These are phyloP conservation scores for Boletus bicolor DNA, from an alignment of 768 basidiomycete genomes.

Conservation along the genomic window DNA sequence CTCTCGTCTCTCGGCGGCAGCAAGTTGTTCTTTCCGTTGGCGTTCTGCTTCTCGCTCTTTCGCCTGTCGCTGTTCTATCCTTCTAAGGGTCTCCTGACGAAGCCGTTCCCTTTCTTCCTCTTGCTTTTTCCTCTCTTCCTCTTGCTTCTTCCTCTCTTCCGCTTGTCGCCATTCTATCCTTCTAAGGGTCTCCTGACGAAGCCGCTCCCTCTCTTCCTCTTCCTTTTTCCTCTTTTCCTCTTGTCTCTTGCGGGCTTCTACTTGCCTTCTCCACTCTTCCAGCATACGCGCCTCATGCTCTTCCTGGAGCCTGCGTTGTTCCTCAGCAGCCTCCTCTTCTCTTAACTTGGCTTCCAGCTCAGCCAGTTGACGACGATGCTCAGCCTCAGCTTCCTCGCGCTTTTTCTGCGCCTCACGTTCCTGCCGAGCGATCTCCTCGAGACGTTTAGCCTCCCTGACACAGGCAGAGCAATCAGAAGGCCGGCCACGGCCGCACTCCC, in stretches of 20 bases:
- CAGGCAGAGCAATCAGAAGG: constrained; percentile 44
- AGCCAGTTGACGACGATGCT: constrained; percentile 37
- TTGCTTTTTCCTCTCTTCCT: neutral
- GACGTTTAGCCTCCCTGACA: constrained; percentile 36
- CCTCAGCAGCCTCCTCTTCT: constrained; percentile 3
- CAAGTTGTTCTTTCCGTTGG: neutral
- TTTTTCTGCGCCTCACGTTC: constrained; percentile 39
- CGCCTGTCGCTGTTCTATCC: neutral
- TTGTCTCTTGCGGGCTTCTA: neutral
- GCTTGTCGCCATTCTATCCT: neutral
- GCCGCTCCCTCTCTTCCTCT: neutral
- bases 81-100: neutral
- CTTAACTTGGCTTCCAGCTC: constrained; percentile 30
- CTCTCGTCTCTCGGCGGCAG: neutral
- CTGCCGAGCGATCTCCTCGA: constrained; percentile 35
- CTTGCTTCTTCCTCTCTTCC: constrained; percentile 27
- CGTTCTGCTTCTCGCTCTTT: constrained; percentile 27
- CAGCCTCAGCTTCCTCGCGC: constrained; percentile 41
- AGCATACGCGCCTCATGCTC: constrained; percentile 37
- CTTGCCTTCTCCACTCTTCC: constrained; percentile 29
- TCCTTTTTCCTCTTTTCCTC: neutral
- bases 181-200: neutral
- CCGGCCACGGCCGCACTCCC: constrained; percentile 40
- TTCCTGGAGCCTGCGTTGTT: neutral
- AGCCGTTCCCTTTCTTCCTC: neutral